Base-by-base conservation (phyloP, 306 rosid species). In the Dalbergia cultrata region DNA sequence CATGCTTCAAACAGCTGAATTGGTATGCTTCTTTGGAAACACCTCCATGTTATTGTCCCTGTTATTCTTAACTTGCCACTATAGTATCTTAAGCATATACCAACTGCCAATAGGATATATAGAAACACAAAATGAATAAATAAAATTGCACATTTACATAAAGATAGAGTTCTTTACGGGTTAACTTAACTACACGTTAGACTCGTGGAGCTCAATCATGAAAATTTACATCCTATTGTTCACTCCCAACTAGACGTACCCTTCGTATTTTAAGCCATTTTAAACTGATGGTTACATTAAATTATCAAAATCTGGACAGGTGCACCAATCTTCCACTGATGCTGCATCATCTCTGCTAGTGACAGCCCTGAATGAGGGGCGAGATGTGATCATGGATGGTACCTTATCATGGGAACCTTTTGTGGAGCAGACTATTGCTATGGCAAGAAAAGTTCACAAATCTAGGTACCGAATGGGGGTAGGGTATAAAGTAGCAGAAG, bases 381-480 rank as follows among this genome's bases (percentile, higher is more conserved):
- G 97, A 22, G 99, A 95, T 70, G 98, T 95, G 87, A 93, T 90
- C 63, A 83, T 95, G 93, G 99, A 95, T 68, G 92, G 97, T 58
- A 95, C 99, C 21, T 86, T 92, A 33, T 92, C 99, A 8, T 95
- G 99, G 99, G 93, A 53, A 14, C 98, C 99, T 16, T 95, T 91
- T 65, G 89, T 93, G 21, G 88, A 87, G 81, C 97, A 95, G 78
- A 95, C 93, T 0, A 90, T 95, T 16, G 90, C 74, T 8, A 93
- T 95, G 99, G 93, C 92, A 21, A 87, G 97, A 72, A 87, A 88
- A 37, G 91, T 95, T 84, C 99, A 95, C 84, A 93, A 87, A 60
- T 60, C 54, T 63, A 91, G 80, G 49, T 93, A 93, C 61, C 85
- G 93, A n/a, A 93, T 95, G 98, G 98, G 97, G 37, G 86, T 90